Conservation (phyloP, 2,329 filamentous ascomycete species). For the Fusarium sp. region DNA sequence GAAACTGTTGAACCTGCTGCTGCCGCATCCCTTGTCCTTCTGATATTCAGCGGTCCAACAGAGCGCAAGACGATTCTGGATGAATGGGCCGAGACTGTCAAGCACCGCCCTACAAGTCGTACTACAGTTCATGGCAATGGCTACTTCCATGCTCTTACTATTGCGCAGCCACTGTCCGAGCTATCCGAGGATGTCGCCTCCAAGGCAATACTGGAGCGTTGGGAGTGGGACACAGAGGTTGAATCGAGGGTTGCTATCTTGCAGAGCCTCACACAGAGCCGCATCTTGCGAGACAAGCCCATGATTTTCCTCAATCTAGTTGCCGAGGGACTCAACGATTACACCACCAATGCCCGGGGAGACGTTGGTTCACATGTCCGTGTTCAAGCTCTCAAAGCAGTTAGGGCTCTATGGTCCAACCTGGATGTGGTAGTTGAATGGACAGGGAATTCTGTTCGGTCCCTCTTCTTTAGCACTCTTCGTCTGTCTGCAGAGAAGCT, state of each 20-base stretch:
- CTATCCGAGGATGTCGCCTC: conserved; percentile 49
- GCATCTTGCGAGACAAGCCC: conserved; percentile 55
- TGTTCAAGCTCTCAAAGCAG: conserved; percentile 81
- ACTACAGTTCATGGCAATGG: conserved; percentile 56
- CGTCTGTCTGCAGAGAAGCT: conserved; percentile 88
- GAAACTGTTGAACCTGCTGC: conserved; percentile 62
- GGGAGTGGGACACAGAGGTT: conserved; percentile 60
- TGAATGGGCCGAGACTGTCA: conserved; percentile 59
- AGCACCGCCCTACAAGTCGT: conserved; percentile 46
- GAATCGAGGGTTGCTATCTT: conserved; percentile 67
- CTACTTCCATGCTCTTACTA: conserved; percentile 64
- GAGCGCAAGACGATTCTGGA: conserved; percentile 54
- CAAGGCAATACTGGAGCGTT: conserved; percentile 61
- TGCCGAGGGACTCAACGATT: conserved; percentile 79
- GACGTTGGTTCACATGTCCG: conserved; percentile 91
- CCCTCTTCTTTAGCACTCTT: conserved; percentile 63
- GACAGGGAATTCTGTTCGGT: conserved; percentile 47
- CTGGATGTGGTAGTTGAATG: conserved; percentile 40
- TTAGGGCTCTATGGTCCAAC: conserved; percentile 69
- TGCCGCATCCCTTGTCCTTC: conserved; percentile 60
- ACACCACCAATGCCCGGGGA: conserved; percentile 88
- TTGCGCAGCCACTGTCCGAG: conserved; percentile 57
- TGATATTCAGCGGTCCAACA: conserved; percentile 54
- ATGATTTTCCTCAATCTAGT: conserved; percentile 58
- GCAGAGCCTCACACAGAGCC: conserved; percentile 61